Percentiles rank a stretch among this genome's conserved stretches.
Conservation (phyloP, 257 asterid genomes). For the Haberlea rhodopensis region DNA sequence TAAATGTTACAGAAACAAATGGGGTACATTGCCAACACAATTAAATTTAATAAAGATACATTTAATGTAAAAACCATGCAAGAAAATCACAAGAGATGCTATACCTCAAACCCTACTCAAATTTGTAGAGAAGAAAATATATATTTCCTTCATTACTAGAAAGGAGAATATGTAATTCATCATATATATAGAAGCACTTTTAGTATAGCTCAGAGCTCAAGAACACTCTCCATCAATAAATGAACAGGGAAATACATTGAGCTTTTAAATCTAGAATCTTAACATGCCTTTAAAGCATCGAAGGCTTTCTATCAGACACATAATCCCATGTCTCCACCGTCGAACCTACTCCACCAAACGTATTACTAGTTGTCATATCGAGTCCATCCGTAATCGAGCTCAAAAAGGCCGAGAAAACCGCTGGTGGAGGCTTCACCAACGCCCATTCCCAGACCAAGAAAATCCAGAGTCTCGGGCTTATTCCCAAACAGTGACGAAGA, state of each 20-base stretch:
- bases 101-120: conserved; percentile 4
- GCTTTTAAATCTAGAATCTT: no score
- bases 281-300: conserved; percentile 54
- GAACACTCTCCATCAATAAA: no score
- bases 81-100: conserved; percentile 13
- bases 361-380: conserved; percentile 14
- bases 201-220: no score
- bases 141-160: not conserved
- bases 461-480: no score
- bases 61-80: conserved; percentile 8
- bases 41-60: not conserved
- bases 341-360: conserved; percentile 32
- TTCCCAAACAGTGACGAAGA: no score
- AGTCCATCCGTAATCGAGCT: conserved; percentile 42
- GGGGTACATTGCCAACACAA: no score
- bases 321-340: conserved; percentile 60
- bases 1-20: no score
- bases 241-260: no score
- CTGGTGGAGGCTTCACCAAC: conserved; percentile 34
- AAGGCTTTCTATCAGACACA: conserved; percentile 51
- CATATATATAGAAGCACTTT: not conserved
- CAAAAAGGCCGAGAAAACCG: conserved; percentile 47
- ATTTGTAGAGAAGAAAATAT: not conserved
- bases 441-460: no score
- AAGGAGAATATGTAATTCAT: no score